Evolutionary conservation across 2,329 filamentous ascomycete species (phyloP).

Genomic region (Colletotrichum sp.): DNA sequence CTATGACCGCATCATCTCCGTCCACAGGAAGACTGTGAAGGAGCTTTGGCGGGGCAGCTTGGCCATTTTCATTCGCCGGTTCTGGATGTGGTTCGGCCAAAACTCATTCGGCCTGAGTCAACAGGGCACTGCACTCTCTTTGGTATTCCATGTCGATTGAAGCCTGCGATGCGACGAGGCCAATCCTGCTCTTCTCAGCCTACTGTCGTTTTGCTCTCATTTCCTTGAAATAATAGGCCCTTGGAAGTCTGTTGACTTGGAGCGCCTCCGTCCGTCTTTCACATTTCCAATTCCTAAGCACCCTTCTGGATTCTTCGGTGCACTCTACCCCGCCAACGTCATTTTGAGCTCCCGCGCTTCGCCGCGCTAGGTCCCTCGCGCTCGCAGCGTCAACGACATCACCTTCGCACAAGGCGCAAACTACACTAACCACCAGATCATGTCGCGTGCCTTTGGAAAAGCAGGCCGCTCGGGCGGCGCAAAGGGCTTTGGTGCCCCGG

Average conservation of each 20-base stretch:
- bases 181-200: background rate
- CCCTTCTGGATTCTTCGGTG: background rate
- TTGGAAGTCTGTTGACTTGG: background rate
- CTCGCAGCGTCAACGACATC: background rate
- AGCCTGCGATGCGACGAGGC: background rate
- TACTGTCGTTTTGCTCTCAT: background rate
- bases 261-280: background rate
- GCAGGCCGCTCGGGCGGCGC: slow-evolving; percentile 11
- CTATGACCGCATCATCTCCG: background rate
- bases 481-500: slow-evolving; percentile 12
- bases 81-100: background rate
- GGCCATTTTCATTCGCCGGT: slow-evolving; percentile 13
- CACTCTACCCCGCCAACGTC: slow-evolving; percentile 19
- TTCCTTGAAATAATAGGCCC: background rate
- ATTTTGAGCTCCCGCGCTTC: slow-evolving; percentile 6
- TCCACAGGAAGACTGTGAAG: background rate
- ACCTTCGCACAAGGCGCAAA: background rate
- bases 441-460: slow-evolving; percentile 21
- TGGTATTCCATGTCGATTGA: background rate
- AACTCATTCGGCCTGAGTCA: slow-evolving; percentile 20
- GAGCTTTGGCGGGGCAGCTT: slow-evolving; percentile 7
- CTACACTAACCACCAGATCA: background rate
- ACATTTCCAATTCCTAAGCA: background rate
- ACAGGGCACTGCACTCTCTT: background rate
- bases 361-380: background rate